Percentiles rank a stretch among this genome's conserved stretches.
Evolutionary conservation across 495 filamentous ascomycete species (phyloP).

Genomic region (Penicillium alfredii): DNA sequence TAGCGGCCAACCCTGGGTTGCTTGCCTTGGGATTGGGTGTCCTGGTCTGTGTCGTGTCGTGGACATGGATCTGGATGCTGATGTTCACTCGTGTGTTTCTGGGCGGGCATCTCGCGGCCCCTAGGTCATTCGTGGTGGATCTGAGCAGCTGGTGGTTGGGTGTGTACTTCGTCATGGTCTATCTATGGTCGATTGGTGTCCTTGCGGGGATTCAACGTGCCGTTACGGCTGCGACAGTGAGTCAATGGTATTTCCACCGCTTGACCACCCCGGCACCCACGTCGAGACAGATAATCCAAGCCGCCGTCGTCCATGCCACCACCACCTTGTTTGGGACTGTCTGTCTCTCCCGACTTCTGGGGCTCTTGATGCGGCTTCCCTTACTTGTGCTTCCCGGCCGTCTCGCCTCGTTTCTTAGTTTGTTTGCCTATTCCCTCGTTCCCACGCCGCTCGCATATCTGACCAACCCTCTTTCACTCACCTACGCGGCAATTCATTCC

Average conservation of each 20-base stretch:
- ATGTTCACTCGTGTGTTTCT: constrained; percentile 97
- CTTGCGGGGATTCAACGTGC: constrained; percentile 80
- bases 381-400: constrained; percentile 77
- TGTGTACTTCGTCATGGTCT: constrained; percentile 83
- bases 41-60: constrained; percentile 67
- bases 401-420: constrained; percentile 52
- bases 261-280: constrained; percentile 70
- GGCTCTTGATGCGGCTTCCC: constrained; percentile 76
- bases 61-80: constrained; percentile 93
- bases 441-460: constrained; percentile 77
- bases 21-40: constrained; percentile 75
- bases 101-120: constrained; percentile 65
- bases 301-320: constrained; percentile 70
- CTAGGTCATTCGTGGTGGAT: constrained; percentile 69
- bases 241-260: constrained; percentile 98
- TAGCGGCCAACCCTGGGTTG: constrained; percentile 77
- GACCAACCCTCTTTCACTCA: constrained; percentile 85
- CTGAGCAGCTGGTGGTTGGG: constrained; percentile 87
- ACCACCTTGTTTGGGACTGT: constrained; percentile 91
- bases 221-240: constrained; percentile 90
- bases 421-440: constrained; percentile 68
- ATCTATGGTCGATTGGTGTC: constrained; percentile 88
- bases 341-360: constrained; percentile 74
- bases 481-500: constrained; percentile 91
- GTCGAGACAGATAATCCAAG: constrained; percentile 70